Percentiles rank a stretch among this genome's conserved stretches.
phyloP scores from a whole-genome alignment of 441 rosid genomes.

The Populus hybrid region DNA sequence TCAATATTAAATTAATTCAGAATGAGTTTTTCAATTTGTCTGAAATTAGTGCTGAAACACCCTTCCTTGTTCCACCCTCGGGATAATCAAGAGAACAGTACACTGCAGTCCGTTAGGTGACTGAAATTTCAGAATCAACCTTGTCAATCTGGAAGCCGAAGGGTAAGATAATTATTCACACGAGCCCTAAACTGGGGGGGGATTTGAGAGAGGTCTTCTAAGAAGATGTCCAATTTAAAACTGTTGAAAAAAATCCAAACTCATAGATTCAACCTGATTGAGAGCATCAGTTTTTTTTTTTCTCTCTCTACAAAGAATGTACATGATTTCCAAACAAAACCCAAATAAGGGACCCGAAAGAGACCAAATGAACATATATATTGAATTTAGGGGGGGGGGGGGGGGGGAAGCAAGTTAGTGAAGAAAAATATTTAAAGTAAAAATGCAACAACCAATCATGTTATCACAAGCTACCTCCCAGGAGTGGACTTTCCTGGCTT shows the following conservation, averaged over 20 bases:
- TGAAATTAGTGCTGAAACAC: no score
- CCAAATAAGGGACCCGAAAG: conserved; percentile 23
- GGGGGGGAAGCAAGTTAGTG: background rate
- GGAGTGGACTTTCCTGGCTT: conserved; percentile 63
- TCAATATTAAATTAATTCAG: no score
- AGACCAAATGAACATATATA: conserved; percentile 22
- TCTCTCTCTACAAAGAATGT: conserved; percentile 46
- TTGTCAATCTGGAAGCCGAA: background rate
- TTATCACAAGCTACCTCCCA: conserved; percentile 74
- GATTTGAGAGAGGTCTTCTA: background rate
- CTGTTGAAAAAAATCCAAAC: background rate
- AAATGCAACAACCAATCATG: conserved; percentile 13
- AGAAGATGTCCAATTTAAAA: background rate
- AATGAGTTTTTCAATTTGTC: no score
- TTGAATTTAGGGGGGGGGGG: background rate
- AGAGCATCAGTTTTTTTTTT: conserved; percentile 4
- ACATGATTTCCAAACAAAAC: conserved; percentile 43
- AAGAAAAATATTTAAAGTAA: conserved; percentile 13
- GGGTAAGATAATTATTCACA: background rate
- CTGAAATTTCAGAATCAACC: background rate
- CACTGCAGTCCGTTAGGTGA: background rate
- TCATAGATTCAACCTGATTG: conserved; percentile 16
- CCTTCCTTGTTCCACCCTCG: no score
- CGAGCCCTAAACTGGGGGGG: background rate
- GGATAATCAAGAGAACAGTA: background rate